Base-by-base conservation (phyloP, 768 basidiomycete genomes). In the Boletus sensibilis region DNA sequence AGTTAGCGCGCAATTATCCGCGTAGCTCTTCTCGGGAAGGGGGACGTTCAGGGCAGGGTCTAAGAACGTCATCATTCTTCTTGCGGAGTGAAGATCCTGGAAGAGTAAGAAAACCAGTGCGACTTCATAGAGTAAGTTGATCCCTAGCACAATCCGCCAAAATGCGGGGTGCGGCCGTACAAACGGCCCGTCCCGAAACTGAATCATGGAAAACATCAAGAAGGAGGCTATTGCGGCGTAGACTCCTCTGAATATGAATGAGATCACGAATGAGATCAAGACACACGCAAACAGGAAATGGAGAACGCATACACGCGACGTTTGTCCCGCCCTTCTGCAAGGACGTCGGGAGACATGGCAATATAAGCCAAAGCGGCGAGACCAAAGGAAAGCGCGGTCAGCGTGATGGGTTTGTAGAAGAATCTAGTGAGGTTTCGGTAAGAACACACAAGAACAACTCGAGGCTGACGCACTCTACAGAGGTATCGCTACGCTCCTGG, bases 181-280 rank as follows among this genome's bases (percentile, higher is more conserved):
- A 71, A 90, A 94, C 31, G 92, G 92, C 0, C 92, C 92, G 68
- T 94, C 92, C 56, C 92, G 86, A 66, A 94, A 93, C 64, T 94
- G 92, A 48, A 94, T 79, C 82, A 89, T 88, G 29, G 88, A 89
- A 72, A 92, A 94, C 58, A 83, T 71, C 55, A 94, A 78, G 72
- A 94, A 94, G 41, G 87, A 81, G 11, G 79, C 79, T 46, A 88
- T 77, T 12, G 87, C 80, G 50, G 92, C 91, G 60, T 91, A 93
- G 42, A 82, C 79, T 27, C 92, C 92, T 48, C 91, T 92, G 65
- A 29, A 45, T 21, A 52, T 51, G 62, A 55, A 53, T 55, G 59
- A 61, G 47, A 59, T 54, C 45, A 58, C 56, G 49, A 29, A 29
- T 39, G 48, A 63, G 49, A 56, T 42, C 46, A 33, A 33, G 25